phyloP scores from a whole-genome alignment of 495 filamentous ascomycete genomes.

The Podospora comata region DNA sequence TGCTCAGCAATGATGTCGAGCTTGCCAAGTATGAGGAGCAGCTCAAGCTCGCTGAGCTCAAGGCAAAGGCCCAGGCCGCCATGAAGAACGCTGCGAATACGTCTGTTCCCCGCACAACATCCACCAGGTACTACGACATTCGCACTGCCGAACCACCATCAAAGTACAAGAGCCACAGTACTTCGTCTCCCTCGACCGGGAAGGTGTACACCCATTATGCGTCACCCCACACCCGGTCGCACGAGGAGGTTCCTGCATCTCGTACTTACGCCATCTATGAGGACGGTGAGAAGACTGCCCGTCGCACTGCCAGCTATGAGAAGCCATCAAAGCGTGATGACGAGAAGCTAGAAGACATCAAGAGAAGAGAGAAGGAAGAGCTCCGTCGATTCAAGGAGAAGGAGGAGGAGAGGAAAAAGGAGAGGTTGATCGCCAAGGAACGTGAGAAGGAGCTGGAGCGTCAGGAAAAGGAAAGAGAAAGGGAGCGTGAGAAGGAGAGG shows the following conservation, averaged over 20 bases:
- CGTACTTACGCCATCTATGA: slow-evolving; percentile 29
- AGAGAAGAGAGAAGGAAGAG: slow-evolving; percentile 37
- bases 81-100: slow-evolving; percentile 38
- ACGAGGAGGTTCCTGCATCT: slow-evolving; percentile 38
- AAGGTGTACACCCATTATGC: slow-evolving; percentile 37
- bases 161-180: slow-evolving; percentile 31
- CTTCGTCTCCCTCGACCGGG: slow-evolving; percentile 25
- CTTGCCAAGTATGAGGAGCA: slow-evolving; percentile 75
- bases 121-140: slow-evolving; percentile 27
- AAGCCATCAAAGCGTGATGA: slow-evolving; percentile 39
- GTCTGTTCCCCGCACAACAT: slow-evolving; percentile 35
- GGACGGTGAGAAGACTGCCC: slow-evolving; percentile 33
- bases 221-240: slow-evolving; percentile 38
- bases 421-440: slow-evolving; percentile 24
- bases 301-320: slow-evolving; percentile 46
- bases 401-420: slow-evolving; percentile 21
- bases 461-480: slow-evolving; percentile 14
- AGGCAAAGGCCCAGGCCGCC: slow-evolving; percentile 21
- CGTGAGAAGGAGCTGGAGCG: slow-evolving; percentile 14
- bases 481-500: slow-evolving; percentile 29
- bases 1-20: slow-evolving; percentile 74
- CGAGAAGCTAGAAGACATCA: slow-evolving; percentile 36
- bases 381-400: slow-evolving; percentile 19
- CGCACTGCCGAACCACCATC: slow-evolving; percentile 35
- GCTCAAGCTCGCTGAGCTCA: slow-evolving; percentile 54